Percentiles rank a stretch among this genome's conserved stretches.
Conservation (phyloP, 1,139 yeast genomes). For the Taiozyma sp. region DNA sequence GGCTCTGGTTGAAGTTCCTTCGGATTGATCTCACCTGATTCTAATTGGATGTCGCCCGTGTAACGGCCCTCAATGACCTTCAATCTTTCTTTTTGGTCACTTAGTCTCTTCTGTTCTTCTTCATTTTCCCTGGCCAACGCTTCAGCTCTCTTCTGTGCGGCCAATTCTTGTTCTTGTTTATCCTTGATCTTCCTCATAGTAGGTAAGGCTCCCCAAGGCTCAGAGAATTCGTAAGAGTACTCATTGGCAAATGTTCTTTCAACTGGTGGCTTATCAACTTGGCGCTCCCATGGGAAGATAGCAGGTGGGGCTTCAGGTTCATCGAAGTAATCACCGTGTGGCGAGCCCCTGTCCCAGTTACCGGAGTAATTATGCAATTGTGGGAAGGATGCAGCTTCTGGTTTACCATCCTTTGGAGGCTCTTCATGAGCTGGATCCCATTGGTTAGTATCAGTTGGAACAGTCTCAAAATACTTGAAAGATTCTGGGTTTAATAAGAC, state of each 20-base stretch:
- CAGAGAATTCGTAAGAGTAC: constrained; percentile 7
- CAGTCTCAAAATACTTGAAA: constrained; percentile 21
- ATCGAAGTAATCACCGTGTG: background rate
- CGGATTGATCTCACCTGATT: background rate
- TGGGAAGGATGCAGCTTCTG: constrained; percentile 36
- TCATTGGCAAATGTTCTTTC: constrained; percentile 15
- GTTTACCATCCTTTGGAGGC: constrained; percentile 35
- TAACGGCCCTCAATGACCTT: constrained; percentile 16
- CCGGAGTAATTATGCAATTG: constrained; percentile 9
- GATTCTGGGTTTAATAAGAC: constrained; percentile 19
- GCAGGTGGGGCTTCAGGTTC: constrained; percentile 15
- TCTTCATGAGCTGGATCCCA: constrained; percentile 40
- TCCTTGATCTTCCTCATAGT: constrained; percentile 17
- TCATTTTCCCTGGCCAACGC: constrained; percentile 4
- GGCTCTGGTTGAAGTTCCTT: background rate
- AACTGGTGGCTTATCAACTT: constrained; percentile 8
- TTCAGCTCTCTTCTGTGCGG: constrained; percentile 7
- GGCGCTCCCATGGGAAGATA: constrained; percentile 26
- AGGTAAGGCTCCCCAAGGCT: constrained; percentile 20
- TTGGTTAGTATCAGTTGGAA: constrained; percentile 26
- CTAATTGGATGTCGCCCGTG: constrained; percentile 3
- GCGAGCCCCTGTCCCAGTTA: constrained; percentile 13
- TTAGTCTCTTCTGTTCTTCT: constrained; percentile 3
- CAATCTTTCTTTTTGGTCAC: constrained; percentile 15
- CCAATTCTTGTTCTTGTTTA: constrained; percentile 5